Base-by-base conservation (phyloP, 257 asterid genomes). In the Nicotiana obtusifolia region DNA sequence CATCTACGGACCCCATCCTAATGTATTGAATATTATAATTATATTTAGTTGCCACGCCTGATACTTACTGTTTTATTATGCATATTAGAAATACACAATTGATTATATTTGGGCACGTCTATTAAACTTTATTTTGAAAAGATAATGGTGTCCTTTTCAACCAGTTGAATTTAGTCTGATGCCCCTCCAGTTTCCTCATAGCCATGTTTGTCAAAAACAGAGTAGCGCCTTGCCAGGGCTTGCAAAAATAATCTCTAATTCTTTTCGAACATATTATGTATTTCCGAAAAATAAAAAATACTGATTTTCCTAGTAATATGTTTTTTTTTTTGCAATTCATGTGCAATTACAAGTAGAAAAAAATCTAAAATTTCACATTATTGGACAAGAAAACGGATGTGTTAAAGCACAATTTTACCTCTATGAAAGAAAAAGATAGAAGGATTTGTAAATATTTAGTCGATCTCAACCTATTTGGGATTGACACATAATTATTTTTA, bases 31-130 rank as follows among this genome's bases (percentile, higher is more conserved):
- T 90, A 87, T 81, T 86, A 81, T 89, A 82, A 89, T 89, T 87
- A 87, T 87, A 73, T 73, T 80, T 68, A 86, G 81, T 24, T 83
- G 86, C 84, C 93, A 90, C 91, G 94, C 94, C 81, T 89, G 90
- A 90, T 88, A 82, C 81, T 49, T 67, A 31, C 64, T 53, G 81
- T 56, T 49, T 84, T 82, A 73, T 26, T 62, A 68, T 80, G 78
- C 64, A 69, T 84, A 82, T 79, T 77, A 78, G 44, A 73, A 84
- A 83, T 73, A 73, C 78, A 83, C 87, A 86, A 90, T 90, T 86
- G 93, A 91, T 91, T 86, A 88, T 88, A 77, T 88, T 87, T 82
- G 87, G 91, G 91, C 95, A 92, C 97, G 93, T 83, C 92, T 78
- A 80, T 82, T 85, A 81, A 83, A 87, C 87, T 88, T 83, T 88